A percentile compares a stretch with the other conserved stretches of the same genome.
These are phyloP conservation scores for Penicillium soppii DNA, from an alignment of 495 filamentous ascomycete species.

Conservation along the genomic window DNA sequence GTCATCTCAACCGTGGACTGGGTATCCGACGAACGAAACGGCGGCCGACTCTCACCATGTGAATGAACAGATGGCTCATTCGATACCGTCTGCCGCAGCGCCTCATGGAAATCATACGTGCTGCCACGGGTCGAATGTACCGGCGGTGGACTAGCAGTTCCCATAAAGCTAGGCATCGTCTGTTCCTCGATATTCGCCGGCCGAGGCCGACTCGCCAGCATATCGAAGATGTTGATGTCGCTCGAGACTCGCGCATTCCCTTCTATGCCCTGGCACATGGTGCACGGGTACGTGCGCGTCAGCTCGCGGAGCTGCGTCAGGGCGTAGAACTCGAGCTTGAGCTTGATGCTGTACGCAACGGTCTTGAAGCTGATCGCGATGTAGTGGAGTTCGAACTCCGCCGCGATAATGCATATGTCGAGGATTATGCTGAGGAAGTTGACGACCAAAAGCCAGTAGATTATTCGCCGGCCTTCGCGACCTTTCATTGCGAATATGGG, in stretches of 20 bases:
- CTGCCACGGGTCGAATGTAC: slow-evolving; percentile 1
- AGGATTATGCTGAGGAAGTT: slow-evolving; percentile 51
- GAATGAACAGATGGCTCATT: neutral
- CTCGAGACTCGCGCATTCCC: slow-evolving; percentile 9
- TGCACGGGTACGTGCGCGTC: slow-evolving; percentile 10
- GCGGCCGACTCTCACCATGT: neutral
- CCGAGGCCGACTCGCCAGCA: neutral
- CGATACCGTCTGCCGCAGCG: slow-evolving; percentile 13
- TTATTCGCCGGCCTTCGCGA: slow-evolving; percentile 34
- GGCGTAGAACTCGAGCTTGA: slow-evolving; percentile 60
- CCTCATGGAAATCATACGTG: slow-evolving; percentile 22
- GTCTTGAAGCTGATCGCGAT: slow-evolving; percentile 49
- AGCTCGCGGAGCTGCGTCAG: slow-evolving; percentile 28
- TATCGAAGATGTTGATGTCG: slow-evolving; percentile 20
- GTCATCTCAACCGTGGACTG: slow-evolving; percentile 5
- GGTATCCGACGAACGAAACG: neutral
- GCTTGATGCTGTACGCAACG: slow-evolving; percentile 57
- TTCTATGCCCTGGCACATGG: neutral
- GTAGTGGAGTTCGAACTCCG: slow-evolving; percentile 48
- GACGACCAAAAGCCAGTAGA: slow-evolving; percentile 52
- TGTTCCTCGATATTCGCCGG: neutral
- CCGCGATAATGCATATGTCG: slow-evolving; percentile 48
- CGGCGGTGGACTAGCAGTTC: neutral
- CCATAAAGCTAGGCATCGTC: neutral
- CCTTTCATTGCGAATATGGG: slow-evolving; percentile 21